Percentiles rank a stretch among this genome's conserved stretches.
These are phyloP conservation scores for Paspalum notatum DNA, from an alignment of 176 grass and related monocot species.

Conservation along the genomic window DNA sequence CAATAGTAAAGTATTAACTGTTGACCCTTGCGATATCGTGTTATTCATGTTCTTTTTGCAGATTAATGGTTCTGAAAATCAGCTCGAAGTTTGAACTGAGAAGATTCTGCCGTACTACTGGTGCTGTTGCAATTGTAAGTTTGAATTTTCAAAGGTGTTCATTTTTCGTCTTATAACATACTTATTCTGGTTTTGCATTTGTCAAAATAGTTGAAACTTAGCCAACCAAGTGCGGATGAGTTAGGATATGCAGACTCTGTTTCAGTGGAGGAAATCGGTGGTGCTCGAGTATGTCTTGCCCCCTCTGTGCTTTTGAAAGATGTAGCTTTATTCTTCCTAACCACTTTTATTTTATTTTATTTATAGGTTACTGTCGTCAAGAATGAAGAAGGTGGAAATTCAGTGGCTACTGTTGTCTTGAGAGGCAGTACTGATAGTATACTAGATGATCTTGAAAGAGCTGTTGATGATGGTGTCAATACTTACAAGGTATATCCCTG, in stretches of 20 bases:
- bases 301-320: neutral
- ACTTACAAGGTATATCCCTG: conserved; percentile 73
- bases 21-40: neutral
- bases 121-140: conserved; percentile 80
- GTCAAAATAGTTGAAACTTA: conserved; percentile 86
- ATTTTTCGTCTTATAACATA: neutral
- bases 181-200: conserved; percentile 14
- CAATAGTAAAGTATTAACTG: too few relatives aligned
- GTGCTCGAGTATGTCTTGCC: conserved; percentile 56
- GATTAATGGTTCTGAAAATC: conserved; percentile 93
- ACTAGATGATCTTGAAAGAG: conserved; percentile 96
- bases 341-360: conserved; percentile 1
- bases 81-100: conserved; percentile 93
- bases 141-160: conserved; percentile 30
- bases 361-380: conserved; percentile 81
- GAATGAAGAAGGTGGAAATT: conserved; percentile 85
- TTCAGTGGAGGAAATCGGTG: conserved; percentile 91
- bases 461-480: conserved; percentile 96
- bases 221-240: conserved; percentile 70
- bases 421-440: conserved; percentile 95
- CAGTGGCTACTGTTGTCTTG: conserved; percentile 82
- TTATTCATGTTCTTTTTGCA: conserved; percentile 50
- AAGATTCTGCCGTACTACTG: conserved; percentile 93
- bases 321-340: conserved; percentile 10
- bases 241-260: conserved; percentile 89